These are phyloP conservation scores for Claviceps monticola DNA, from an alignment of 2,329 filamentous ascomycete genomes.

Conservation along the genomic window DNA sequence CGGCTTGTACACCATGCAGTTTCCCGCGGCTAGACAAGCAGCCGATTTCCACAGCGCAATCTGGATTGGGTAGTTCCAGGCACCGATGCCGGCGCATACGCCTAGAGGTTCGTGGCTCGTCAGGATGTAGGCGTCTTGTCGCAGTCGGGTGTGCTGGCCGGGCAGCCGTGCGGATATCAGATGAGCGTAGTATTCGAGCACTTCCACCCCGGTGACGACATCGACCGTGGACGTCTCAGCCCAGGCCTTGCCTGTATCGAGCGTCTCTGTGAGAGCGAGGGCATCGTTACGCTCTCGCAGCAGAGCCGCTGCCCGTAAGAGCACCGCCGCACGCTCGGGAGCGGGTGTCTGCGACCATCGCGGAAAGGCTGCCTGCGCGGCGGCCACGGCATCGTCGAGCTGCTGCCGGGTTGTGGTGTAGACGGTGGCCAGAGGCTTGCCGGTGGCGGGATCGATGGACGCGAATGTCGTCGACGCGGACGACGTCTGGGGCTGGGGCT, in stretches of 20 bases:
- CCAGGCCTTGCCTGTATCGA: slow-evolving; percentile 76
- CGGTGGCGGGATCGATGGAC: slow-evolving; percentile 61
- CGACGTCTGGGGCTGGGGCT: slow-evolving; percentile 42
- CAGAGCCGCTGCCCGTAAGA: slow-evolving; percentile 61
- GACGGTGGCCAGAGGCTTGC: slow-evolving; percentile 54
- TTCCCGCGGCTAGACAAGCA: slow-evolving; percentile 71
- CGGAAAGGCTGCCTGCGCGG: slow-evolving; percentile 58
- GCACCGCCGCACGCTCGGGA: slow-evolving; percentile 61
- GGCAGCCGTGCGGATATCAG: slow-evolving; percentile 67
- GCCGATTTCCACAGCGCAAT: slow-evolving; percentile 85
- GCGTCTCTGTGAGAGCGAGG: slow-evolving; percentile 65
- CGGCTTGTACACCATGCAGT: slow-evolving; percentile 85
- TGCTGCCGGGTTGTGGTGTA: slow-evolving; percentile 53
- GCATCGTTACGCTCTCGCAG: slow-evolving; percentile 66
- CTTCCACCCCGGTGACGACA: slow-evolving; percentile 68
- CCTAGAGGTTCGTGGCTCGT: slow-evolving; percentile 71
- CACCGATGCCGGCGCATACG: slow-evolving; percentile 75
- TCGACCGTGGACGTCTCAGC: slow-evolving; percentile 78
- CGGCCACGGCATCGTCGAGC: slow-evolving; percentile 57
- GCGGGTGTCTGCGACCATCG: slow-evolving; percentile 64
- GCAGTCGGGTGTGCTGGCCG: slow-evolving; percentile 61
- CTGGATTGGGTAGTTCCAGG: slow-evolving; percentile 88
- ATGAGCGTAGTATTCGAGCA: slow-evolving; percentile 76
- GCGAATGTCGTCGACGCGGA: slow-evolving; percentile 50
- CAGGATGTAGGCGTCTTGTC: slow-evolving; percentile 68